Evolutionary conservation across 495 filamentous ascomycete genomes (phyloP).

Genomic region (Cryomyces antarcticus): DNA sequence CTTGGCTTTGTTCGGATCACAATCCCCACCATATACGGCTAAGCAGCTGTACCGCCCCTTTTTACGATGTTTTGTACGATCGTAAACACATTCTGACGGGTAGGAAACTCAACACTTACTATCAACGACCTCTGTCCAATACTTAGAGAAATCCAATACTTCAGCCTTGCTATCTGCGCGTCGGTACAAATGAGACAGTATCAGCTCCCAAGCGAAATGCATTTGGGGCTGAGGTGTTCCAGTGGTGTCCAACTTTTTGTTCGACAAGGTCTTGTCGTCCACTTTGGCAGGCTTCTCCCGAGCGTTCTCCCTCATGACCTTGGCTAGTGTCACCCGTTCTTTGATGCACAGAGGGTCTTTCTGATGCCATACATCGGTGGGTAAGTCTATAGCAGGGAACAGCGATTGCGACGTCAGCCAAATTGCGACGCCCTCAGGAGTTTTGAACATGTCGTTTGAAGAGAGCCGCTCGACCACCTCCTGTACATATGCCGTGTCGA

Average conservation of each 20-base stretch:
- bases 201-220: constrained; percentile 72
- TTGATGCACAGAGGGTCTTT: constrained; percentile 46
- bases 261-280: constrained; percentile 20
- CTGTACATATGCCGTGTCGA: constrained; percentile 28
- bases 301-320: constrained; percentile 59
- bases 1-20: too few species aligned
- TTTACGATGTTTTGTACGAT: too few species aligned
- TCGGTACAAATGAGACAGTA: constrained; percentile 30
- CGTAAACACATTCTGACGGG: too few species aligned
- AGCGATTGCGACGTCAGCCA: constrained; percentile 51
- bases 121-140: constrained; percentile 83
- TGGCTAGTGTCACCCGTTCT: constrained; percentile 41
- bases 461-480: constrained; percentile 39
- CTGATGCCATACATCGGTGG: constrained; percentile 50
- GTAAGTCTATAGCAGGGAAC: constrained; percentile 43
- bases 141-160: constrained; percentile 37
- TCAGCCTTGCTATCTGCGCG: constrained; percentile 10
- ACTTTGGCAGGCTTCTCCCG: constrained; percentile 25
- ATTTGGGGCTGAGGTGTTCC: constrained; percentile 58
- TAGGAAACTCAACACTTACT: constrained; percentile 28
- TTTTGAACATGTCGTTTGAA: constrained; percentile 44
- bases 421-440: constrained; percentile 71
- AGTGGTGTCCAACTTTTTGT: constrained; percentile 14
- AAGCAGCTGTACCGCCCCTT: too few species aligned
- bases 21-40: too few species aligned